Base-by-base conservation (phyloP, 768 basidiomycete genomes). In the Macrolepiota fuliginosa region DNA sequence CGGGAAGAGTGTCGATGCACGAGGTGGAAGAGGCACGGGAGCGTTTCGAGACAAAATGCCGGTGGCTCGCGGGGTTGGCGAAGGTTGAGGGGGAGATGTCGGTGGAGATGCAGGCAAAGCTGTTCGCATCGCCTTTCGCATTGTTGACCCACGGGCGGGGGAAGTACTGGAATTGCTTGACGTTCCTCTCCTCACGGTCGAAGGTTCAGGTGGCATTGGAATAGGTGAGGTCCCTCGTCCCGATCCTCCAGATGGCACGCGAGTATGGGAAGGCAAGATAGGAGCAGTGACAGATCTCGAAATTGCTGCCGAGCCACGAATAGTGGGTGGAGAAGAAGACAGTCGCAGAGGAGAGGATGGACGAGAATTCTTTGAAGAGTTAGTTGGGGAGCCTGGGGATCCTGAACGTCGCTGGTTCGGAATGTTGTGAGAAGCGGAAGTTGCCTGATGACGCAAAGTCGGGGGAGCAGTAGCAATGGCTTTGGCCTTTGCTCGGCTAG, bases 401-500 rank as follows among this genome's bases (percentile, higher is more conserved):
- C 69, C 73, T 24, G 81, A 71, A 17, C 79, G 81, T 65, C 77
- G 75, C 47, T 71, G 70, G 47, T 87, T 58, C 2, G 62, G 78
- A 32, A 80, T 75, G 7, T 82, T 78, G 66, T 90, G 84, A 36
- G 90, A 79, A 15, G 82, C 77, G 53, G 91, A 90, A 9, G 90
- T 93, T 4, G 91, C 90, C 70, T 92, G 91, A 71, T 94, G 92
- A 56, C 89, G 82, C 53, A 92, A 78, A 54, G 83, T 83, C 3
- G 92, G 92, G 19, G 92, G 92, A 9, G 91, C 90, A 35, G 81
- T 87, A 2, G 92, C 91, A 63, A 92, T 92, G 22, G 85, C 88
- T 68, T 88, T 93, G 15, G 92, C 91, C 70, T 92, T 96, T 15
- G 90, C 92, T 24, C 94, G 83, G 70, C 91, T 95, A 22, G 94